phyloP scores from a whole-genome alignment of 768 basidiomycete species.

The Tricholoma bakamatsutake region DNA sequence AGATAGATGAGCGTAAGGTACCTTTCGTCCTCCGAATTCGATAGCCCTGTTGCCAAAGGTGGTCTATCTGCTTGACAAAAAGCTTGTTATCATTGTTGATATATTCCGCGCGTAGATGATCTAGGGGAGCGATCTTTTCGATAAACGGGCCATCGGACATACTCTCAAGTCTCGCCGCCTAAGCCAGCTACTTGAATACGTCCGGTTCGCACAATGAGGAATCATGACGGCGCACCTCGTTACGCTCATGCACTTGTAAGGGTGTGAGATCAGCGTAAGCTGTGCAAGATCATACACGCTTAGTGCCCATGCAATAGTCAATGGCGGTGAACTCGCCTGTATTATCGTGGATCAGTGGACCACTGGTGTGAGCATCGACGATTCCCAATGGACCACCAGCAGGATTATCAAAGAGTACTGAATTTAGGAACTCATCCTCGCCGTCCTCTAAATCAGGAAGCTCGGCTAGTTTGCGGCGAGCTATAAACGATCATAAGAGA shows the following conservation, averaged over 20 bases:
- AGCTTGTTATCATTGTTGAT: slow-evolving; percentile 42
- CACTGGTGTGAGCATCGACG: slow-evolving; percentile 6
- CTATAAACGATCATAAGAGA: slow-evolving; percentile 3
- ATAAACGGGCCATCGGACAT: slow-evolving; percentile 46
- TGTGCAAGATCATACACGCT: neutral
- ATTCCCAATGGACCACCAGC: neutral
- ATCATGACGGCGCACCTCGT: slow-evolving; percentile 14
- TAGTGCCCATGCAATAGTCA: neutral
- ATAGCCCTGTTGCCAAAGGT: slow-evolving; percentile 59
- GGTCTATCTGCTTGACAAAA: slow-evolving; percentile 74
- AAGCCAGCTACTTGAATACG: neutral
- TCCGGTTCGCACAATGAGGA: neutral
- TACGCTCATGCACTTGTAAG: slow-evolving; percentile 18
- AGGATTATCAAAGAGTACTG: neutral
- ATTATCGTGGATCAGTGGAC: neutral
- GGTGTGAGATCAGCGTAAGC: slow-evolving; percentile 8
- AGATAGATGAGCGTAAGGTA: slow-evolving; percentile 17
- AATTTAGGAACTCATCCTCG: slow-evolving; percentile 2
- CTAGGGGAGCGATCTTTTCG: slow-evolving; percentile 45
- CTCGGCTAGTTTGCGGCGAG: slow-evolving; percentile 8
- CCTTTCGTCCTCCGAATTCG: slow-evolving; percentile 70
- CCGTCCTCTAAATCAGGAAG: slow-evolving; percentile 14
- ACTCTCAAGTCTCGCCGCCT: slow-evolving; percentile 18
- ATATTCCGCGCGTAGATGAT: slow-evolving; percentile 60
- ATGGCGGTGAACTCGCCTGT: neutral